Conservation (phyloP, 1,139 yeast genomes). For the Ogataea hybrid region DNA sequence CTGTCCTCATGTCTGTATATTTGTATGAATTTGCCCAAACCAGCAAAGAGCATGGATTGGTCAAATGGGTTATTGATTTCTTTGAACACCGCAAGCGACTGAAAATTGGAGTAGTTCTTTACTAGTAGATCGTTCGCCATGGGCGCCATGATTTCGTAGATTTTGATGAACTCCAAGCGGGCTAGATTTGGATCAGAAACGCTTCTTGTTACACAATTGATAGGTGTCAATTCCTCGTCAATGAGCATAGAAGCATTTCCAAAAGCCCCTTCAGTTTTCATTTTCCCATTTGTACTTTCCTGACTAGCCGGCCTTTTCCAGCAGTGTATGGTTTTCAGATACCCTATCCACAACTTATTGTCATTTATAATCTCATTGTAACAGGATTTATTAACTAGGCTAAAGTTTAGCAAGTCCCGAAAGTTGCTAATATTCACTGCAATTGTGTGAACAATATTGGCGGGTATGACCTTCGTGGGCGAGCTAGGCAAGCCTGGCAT, state of each 20-base stretch:
- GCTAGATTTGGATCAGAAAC: slow-evolving; percentile 44
- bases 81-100: slow-evolving; percentile 45
- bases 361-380: slow-evolving; percentile 32
- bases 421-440: slow-evolving; percentile 18
- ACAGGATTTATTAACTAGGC: slow-evolving; percentile 35
- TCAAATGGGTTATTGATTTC: slow-evolving; percentile 47
- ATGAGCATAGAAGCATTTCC: slow-evolving; percentile 1
- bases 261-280: no score
- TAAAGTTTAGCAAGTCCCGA: slow-evolving; percentile 35
- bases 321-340: slow-evolving; percentile 47
- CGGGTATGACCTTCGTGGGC: slow-evolving; percentile 13
- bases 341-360: slow-evolving; percentile 48
- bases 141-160: slow-evolving; percentile 43
- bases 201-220: slow-evolving; percentile 27
- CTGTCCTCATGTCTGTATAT: slow-evolving; percentile 36
- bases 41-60: slow-evolving; percentile 41
- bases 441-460: slow-evolving; percentile 20
- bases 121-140: slow-evolving; percentile 47
- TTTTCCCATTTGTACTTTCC: no score
- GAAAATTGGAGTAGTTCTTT: slow-evolving; percentile 45
- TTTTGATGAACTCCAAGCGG: slow-evolving; percentile 40
- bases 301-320: slow-evolving; percentile 34
- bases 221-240: slow-evolving; percentile 22
- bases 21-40: slow-evolving; percentile 34
- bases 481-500: slow-evolving; percentile 3